These are phyloP conservation scores for Penicillium sp. DNA, from an alignment of 2,329 filamentous ascomycete genomes.

Conservation along the genomic window DNA sequence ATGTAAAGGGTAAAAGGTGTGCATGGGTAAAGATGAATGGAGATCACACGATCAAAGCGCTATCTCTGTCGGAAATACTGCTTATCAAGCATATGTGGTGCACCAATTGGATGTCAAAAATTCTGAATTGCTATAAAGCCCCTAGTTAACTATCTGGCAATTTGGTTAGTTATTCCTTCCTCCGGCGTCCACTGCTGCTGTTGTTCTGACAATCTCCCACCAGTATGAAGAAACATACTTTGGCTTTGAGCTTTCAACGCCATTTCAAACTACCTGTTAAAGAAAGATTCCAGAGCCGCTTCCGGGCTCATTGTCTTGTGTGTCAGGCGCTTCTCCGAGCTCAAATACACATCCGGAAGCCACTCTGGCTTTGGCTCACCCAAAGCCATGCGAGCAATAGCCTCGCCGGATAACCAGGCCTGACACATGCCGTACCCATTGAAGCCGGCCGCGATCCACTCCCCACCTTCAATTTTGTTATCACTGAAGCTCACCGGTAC, in stretches of 20 bases:
- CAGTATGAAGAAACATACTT: not conserved
- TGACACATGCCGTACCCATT: slow-evolving; percentile 42
- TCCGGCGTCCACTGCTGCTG: no score
- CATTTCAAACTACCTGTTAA: not conserved
- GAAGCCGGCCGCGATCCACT: slow-evolving; percentile 41
- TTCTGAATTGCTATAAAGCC: no score
- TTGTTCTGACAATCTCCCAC: no score
- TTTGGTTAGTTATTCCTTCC: no score
- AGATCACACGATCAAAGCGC: not conserved
- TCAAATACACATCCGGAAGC: slow-evolving; percentile 12
- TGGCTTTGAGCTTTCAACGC: not conserved
- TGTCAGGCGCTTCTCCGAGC: not conserved
- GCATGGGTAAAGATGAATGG: not conserved
- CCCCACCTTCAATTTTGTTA: slow-evolving; percentile 23
- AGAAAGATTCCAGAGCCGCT: not conserved
- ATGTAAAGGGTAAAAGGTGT: not conserved
- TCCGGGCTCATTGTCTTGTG: not conserved
- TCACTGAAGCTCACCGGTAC: slow-evolving; percentile 24
- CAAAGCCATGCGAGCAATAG: slow-evolving; percentile 31
- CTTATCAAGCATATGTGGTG: no score
- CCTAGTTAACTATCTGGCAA: no score
- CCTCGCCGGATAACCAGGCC: slow-evolving; percentile 36
- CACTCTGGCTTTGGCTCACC: slow-evolving; percentile 15
- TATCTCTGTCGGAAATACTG: no score
- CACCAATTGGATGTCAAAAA: no score